Conservation (phyloP, 192 early-diverging fungal species). For the Umbelopsis ramanniana region DNA sequence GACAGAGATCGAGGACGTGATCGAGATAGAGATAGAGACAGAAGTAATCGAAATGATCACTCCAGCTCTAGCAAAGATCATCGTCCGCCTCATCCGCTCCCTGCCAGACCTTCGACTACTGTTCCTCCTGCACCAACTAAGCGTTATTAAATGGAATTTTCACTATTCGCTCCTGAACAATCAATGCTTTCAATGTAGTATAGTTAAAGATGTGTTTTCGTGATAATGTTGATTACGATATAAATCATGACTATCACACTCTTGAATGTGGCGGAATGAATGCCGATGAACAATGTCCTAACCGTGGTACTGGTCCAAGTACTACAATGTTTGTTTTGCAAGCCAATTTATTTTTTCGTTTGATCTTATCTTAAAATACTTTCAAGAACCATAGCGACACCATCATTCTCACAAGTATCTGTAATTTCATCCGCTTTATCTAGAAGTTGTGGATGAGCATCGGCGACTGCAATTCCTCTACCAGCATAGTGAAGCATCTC, state of each 20-base stretch:
- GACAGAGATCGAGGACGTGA: neutral
- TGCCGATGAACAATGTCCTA: neutral
- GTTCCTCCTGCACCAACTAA: constrained; percentile 24
- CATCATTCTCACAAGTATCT: neutral
- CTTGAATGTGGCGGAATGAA: no score
- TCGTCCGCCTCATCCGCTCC: constrained; percentile 13
- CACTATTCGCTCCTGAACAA: no score
- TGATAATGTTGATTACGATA: neutral
- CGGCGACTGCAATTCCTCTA: constrained; percentile 44
- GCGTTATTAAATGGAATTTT: constrained; percentile 1
- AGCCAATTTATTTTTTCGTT: neutral
- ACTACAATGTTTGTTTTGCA: no score
- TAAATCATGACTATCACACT: neutral
- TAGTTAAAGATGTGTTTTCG: neutral
- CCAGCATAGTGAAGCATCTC: constrained; percentile 47
- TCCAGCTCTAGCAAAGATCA: constrained; percentile 11
- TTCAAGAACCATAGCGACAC: constrained; percentile 2
- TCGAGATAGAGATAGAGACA: constrained; percentile 7
- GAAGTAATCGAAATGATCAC: constrained; percentile 5
- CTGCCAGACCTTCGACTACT: constrained; percentile 21
- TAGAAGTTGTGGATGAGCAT: constrained; percentile 42
- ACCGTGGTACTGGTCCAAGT: neutral
- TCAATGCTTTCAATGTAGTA: neutral
- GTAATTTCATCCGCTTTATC: constrained; percentile 23
- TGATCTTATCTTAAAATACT: neutral